Conservation (phyloP, 169 alveolate species). For the Fabrea salina region DNA sequence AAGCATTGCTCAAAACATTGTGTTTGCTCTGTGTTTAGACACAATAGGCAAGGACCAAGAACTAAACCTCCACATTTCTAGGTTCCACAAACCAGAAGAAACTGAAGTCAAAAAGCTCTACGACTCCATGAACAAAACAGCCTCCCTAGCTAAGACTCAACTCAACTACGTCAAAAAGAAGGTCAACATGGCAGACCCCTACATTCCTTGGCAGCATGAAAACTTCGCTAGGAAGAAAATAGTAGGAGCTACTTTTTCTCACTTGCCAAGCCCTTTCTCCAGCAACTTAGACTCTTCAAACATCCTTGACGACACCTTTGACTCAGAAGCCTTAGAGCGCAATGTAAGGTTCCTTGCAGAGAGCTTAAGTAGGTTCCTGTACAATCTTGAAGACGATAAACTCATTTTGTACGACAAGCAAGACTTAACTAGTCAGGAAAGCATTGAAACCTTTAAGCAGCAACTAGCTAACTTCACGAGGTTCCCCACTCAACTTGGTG, state of each 20-base stretch:
- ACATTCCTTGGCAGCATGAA: conserved; percentile 63
- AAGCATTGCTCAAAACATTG: conserved; percentile 40
- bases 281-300: conserved; percentile 38
- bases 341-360: conserved; percentile 54
- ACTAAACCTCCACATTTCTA: conserved; percentile 47
- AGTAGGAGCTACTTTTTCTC: conserved; percentile 51
- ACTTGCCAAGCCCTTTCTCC: conserved; percentile 30
- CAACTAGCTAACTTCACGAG: background rate
- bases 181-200: conserved; percentile 47
- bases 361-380: conserved; percentile 39
- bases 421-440: background rate
- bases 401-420: background rate
- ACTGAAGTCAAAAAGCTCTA: conserved; percentile 41
- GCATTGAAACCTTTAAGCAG: background rate
- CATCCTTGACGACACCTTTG: conserved; percentile 36
- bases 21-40: conserved; percentile 55
- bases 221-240: conserved; percentile 52
- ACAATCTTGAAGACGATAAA: conserved; percentile 33
- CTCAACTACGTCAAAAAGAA: conserved; percentile 53
- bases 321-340: conserved; percentile 33
- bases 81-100: conserved; percentile 57
- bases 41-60: conserved; percentile 42
- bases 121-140: conserved; percentile 45
- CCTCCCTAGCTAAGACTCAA: conserved; percentile 36
- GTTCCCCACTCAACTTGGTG: background rate